phyloP scores from a whole-genome alignment of 352 stramenopile genomes.

The Blastocystis sp. region DNA sequence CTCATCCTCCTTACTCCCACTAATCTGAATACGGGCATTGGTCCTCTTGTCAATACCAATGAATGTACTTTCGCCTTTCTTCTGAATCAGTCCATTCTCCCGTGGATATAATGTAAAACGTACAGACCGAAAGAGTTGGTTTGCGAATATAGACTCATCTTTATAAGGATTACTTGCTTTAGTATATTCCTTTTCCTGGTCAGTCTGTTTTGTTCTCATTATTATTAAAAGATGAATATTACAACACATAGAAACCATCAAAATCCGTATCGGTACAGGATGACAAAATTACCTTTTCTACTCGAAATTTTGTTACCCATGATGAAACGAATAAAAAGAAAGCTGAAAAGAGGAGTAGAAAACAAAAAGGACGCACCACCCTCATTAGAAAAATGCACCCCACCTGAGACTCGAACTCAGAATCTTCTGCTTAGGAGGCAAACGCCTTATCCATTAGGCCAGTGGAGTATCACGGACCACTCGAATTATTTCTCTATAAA shows the following conservation, averaged over 20 bases:
- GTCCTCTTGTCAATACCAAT: no score
- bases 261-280: neutral
- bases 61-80: no score
- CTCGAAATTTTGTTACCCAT: neutral
- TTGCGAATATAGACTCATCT: no score
- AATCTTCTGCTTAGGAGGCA: conserved; percentile 72
- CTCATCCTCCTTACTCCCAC: no score
- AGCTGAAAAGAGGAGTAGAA: neutral
- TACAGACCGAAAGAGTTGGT: no score
- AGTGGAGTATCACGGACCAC: conserved; percentile 57
- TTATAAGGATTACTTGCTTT: no score
- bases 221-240: neutral
- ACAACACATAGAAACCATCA: conserved; percentile 7
- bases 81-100: no score
- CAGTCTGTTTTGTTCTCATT: no score
- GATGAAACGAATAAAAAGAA: neutral
- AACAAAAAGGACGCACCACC: conserved; percentile 18
- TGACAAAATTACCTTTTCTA: neutral
- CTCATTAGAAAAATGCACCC: conserved; percentile 62
- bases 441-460: conserved; percentile 72
- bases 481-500: neutral
- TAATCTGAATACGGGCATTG: no score
- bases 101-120: no score
- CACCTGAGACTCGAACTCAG: conserved; percentile 70
- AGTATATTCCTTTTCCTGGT: no score